These are phyloP conservation scores for Diplogelasinospora grovesii DNA, from an alignment of 495 filamentous ascomycete genomes.

Conservation along the genomic window DNA sequence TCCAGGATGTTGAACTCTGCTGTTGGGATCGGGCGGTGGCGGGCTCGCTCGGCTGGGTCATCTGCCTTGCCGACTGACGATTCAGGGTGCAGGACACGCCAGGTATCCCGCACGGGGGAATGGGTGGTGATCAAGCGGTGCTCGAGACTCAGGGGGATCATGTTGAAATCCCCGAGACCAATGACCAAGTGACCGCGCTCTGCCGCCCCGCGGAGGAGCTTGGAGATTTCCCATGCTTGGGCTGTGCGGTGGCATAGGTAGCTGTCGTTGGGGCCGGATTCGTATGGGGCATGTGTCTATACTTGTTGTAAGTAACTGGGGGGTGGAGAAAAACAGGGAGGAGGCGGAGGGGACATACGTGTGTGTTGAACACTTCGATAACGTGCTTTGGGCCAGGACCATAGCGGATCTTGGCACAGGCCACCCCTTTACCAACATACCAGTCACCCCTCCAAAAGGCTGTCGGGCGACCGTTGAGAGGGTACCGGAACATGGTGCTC, in stretches of 20 bases:
- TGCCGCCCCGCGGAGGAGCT: constrained; percentile 76
- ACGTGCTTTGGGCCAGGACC: constrained; percentile 60
- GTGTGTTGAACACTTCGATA: constrained; percentile 91
- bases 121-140: constrained; percentile 75
- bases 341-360: constrained; percentile 39
- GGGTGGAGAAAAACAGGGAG: not conserved
- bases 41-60: constrained; percentile 54
- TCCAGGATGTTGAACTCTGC: constrained; percentile 68
- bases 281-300: constrained; percentile 83
- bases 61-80: constrained; percentile 66
- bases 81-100: constrained; percentile 73
- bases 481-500: constrained; percentile 76
- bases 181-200: constrained; percentile 81
- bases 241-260: constrained; percentile 86
- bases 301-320: not conserved
- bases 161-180: constrained; percentile 91
- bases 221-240: constrained; percentile 96
- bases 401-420: constrained; percentile 71
- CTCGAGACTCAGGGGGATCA: constrained; percentile 81
- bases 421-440: constrained; percentile 93
- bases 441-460: constrained; percentile 93
- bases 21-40: constrained; percentile 52
- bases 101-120: constrained; percentile 72
- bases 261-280: constrained; percentile 65
- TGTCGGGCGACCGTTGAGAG: constrained; percentile 88